phyloP scores from a whole-genome alignment of 106 monocot genomes.

The Gastrodia elata region DNA sequence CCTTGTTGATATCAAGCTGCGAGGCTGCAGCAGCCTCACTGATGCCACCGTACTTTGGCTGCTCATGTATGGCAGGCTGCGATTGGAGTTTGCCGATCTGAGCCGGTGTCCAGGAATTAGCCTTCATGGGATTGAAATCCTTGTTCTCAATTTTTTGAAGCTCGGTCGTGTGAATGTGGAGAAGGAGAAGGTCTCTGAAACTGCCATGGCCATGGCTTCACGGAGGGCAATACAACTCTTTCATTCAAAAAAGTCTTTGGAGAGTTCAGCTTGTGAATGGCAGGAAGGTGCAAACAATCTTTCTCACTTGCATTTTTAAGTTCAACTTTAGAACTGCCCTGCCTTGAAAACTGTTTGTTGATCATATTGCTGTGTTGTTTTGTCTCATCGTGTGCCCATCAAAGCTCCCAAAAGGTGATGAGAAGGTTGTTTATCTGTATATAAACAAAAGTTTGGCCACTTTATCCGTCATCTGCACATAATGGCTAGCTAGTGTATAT shows the following conservation, averaged over 20 bases:
- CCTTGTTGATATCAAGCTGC: constrained; percentile 45
- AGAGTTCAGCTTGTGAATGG: background rate
- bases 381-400: no score
- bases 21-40: constrained; percentile 46
- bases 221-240: constrained; percentile 31
- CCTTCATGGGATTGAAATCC: constrained; percentile 21
- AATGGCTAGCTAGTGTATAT: no score
- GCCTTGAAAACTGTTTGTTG: no score
- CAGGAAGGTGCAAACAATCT: no score
- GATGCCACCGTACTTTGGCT: constrained; percentile 25
- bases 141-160: constrained; percentile 15
- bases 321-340: no score
- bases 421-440: no score
- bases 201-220: constrained; percentile 13
- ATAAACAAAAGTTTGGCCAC: no score
- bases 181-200: constrained; percentile 30
- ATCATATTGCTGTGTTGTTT: no score
- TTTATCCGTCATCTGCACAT: no score
- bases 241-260: constrained; percentile 7
- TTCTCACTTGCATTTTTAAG: no score
- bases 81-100: constrained; percentile 35
- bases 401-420: no score
- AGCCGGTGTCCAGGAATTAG: constrained; percentile 29
- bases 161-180: constrained; percentile 34
- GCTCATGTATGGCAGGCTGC: constrained; percentile 21